Base-by-base conservation (phyloP, 139 green algal species). In the Chlamydomonas incerta region DNA sequence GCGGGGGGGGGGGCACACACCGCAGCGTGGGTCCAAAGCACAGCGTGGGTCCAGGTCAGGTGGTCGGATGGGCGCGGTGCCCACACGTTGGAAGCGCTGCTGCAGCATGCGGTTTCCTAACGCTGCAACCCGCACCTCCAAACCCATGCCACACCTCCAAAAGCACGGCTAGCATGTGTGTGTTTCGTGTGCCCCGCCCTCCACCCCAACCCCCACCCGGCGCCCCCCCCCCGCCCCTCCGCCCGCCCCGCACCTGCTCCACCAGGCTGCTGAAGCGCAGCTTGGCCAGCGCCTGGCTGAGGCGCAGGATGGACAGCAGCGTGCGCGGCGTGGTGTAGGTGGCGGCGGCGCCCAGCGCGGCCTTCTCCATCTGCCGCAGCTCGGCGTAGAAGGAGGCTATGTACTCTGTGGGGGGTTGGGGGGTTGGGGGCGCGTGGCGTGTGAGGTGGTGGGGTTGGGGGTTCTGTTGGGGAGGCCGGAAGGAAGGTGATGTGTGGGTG, bases 311-410 rank as follows among this genome's bases (percentile, higher is more conserved):
- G 87, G 91, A 96, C 60, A 99, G 95, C 77, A 99, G 93, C 37
- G 98, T 99, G 74, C 98, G 93, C 2, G 98, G 96, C 1, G 98
- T 99, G 75, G 95, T 97, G 92, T 98, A 98, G 47, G 93, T 94
- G 72, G 93, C 89, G 72, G 81, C 91, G 34, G 55, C 58, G 50
- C 88, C 90, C 63, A 87, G 83, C 28, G 87, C 87, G n/a, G 84
- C 62, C 55, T 89, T 87, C 90, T 97, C 95, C 76, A 94, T 88
- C 87, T 94, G 88, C 14, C 97, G 90, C 90, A 99, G 93, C 86
- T 97, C 94, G 17, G 94, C 90, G 83, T 99, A 99, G 55, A 97
- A 91, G 0, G 89, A 89, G 2, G 97, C 93, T 2, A 99, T 92
- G 82, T 98, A 99, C 67, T 98, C 95, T 92, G 82, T 55, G 33